Evolutionary conservation across 2,329 filamentous ascomycete genomes (phyloP).

Genomic region (Grosmannia penicillata): DNA sequence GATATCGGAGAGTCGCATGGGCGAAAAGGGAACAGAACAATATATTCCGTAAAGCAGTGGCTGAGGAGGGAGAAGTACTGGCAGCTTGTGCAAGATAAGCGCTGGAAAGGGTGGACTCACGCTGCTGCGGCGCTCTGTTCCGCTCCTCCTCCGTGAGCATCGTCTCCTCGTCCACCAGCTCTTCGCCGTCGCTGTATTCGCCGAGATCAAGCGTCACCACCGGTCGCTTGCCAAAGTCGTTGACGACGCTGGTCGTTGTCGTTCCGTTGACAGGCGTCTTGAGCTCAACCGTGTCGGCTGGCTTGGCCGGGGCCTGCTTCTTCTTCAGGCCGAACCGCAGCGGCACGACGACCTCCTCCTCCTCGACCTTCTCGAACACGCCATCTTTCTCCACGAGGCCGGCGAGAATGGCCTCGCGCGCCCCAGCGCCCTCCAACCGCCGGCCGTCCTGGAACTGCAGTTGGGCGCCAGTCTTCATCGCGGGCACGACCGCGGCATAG

Average conservation of each 20-base stretch:
- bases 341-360: constrained; percentile 39
- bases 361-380: constrained; percentile 62
- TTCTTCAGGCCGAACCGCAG: constrained; percentile 53
- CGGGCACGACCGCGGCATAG: constrained; percentile 51
- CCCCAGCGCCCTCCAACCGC: constrained; percentile 36
- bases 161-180: constrained; percentile 81
- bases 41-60: no score
- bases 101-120: constrained; percentile 36
- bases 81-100: no score
- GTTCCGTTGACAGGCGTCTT: not conserved
- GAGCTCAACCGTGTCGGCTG: not conserved
- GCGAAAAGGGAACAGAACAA: constrained; percentile 1
- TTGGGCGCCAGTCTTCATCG: constrained; percentile 54
- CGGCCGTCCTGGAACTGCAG: constrained; percentile 53
- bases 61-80: not conserved
- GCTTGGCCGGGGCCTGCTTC: constrained; percentile 13
- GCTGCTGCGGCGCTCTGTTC: constrained; percentile 59
- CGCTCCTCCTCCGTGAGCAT: constrained; percentile 78
- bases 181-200: constrained; percentile 52
- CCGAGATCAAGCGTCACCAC: constrained; percentile 26
- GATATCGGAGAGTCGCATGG: constrained; percentile 1
- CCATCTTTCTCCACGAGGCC: constrained; percentile 54
- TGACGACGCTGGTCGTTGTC: not conserved
- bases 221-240: constrained; percentile 5
- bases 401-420: constrained; percentile 70